phyloP scores from a whole-genome alignment of 768 basidiomycete genomes.

The Clavaria fumosa region DNA sequence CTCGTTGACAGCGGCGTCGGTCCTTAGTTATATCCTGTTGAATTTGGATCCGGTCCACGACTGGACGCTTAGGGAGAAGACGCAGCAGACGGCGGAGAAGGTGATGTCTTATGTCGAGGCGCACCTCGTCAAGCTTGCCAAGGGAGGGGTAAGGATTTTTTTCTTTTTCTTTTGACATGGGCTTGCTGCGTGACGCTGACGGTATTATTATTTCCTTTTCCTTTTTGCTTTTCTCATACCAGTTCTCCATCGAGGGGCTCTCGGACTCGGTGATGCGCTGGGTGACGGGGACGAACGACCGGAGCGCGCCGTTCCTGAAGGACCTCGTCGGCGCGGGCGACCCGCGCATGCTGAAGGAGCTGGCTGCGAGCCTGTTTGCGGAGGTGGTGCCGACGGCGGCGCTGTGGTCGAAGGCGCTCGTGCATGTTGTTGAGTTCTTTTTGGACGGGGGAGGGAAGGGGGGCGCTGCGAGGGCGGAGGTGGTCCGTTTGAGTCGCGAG shows the following conservation, averaged over 20 bases:
- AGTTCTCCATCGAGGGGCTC: not conserved
- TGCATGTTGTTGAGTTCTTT: constrained; percentile 46
- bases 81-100: constrained; percentile 18
- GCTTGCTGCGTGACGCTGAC: not conserved
- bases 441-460: constrained; percentile 27
- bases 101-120: constrained; percentile 18
- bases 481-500: constrained; percentile 22
- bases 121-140: constrained; percentile 17
- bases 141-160: constrained; percentile 11
- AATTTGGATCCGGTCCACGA: constrained; percentile 30
- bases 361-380: constrained; percentile 37
- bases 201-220: not conserved
- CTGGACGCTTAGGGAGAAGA: constrained; percentile 30
- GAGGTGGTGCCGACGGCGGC: constrained; percentile 40
- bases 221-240: not conserved
- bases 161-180: not conserved
- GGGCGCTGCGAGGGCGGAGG: constrained; percentile 22
- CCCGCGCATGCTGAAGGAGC: constrained; percentile 17
- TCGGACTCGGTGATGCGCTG: constrained; percentile 10
- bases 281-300: constrained; percentile 11
- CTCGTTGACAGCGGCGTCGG: no score
- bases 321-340: constrained; percentile 12
- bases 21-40: constrained; percentile 28
- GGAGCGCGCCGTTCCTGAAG: constrained; percentile 20
- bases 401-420: constrained; percentile 38